Evolutionary conservation across 805 yeast genomes (phyloP), one percentile per base, ranked within the genome.

Genomic region (Cyberlindnera bimundalis): DNA sequence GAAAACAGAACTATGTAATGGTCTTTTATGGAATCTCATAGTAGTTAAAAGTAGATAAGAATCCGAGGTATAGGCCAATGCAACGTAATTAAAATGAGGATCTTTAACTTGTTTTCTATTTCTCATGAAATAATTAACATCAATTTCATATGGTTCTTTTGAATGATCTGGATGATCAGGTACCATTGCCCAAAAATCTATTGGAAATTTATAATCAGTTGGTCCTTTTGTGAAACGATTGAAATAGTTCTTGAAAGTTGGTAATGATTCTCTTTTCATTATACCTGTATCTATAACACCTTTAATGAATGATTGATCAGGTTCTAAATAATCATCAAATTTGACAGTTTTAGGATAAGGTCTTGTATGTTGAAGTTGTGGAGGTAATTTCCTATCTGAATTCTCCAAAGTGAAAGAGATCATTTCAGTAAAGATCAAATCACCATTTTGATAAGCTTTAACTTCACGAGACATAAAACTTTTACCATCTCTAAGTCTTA

Each of bases 21-120:
- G 71, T 30, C 70, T 59, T 38, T 74, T 57, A 40, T 78, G 71
- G 39, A 74, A 62, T 43, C 82, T 69, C 49, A 75, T 76, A 25
- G 78, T 62, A 2, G 79, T 60, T 12, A 74, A 67, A 35, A 81
- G 58, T 42, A 76, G 70, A 42, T 74, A 70, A 12, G 79, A 69
- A 53, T 82, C 88, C 0, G 84, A 71, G 10, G 79, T 60, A 43
- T 76, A 76, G 3, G 81, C 80, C 34, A 80, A 55, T 0, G 81
- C 81, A 8, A 73, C 78, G 59, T 74, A 79, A 45, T 75, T 59
- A 55, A 67, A 74, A 17, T 70, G 51, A 2, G 52, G 48, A 20
- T 54, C 55, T 34, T n/a, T 44, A 19, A 45, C 58, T 48, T 13
- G 37, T 24, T 39, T 38, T 19, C 37, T 41, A 5, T 48, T 38